A percentile compares a stretch with the other conserved stretches of the same genome.
Evolutionary conservation across 371 early-diverging fungal genomes (phyloP).

Genomic region (Blakeslea trispora): DNA sequence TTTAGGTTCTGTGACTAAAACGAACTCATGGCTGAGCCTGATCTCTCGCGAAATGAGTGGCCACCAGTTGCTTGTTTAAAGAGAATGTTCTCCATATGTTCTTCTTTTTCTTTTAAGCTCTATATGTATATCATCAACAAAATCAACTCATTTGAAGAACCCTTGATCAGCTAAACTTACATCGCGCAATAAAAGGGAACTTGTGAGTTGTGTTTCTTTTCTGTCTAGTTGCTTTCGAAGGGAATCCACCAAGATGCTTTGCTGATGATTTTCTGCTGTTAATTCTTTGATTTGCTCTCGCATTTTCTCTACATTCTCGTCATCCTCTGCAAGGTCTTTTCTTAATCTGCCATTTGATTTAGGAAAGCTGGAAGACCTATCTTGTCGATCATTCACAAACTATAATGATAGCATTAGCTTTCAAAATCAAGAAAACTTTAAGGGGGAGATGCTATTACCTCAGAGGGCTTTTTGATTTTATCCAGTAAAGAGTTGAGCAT

Average conservation of each 20-base stretch:
- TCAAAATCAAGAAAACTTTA: background rate
- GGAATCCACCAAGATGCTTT: background rate
- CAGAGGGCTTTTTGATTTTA: constrained; percentile 19
- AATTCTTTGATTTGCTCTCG: constrained; percentile 5
- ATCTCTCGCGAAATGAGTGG: constrained; percentile 14
- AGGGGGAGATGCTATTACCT: constrained; percentile 23
- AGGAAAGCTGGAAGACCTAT: constrained; percentile 7
- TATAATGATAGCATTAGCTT: constrained; percentile 3
- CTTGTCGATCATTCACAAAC: background rate
- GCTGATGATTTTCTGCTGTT: constrained; percentile 3
- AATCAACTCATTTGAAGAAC: background rate
- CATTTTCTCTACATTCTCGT: constrained; percentile 4
- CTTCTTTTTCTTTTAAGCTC: constrained; percentile 40
- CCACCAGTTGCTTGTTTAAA: constrained; percentile 44
- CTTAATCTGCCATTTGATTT: constrained; percentile 30
- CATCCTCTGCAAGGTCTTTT: constrained; percentile 22
- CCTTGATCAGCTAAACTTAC: constrained; percentile 20
- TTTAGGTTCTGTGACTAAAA: no score
- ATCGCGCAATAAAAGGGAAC: constrained; percentile 27
- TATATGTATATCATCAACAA: constrained; percentile 9
- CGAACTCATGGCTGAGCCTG: constrained; percentile 15
- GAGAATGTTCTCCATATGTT: constrained; percentile 44
- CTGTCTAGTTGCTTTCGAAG: constrained; percentile 31
- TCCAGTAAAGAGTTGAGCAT: constrained; percentile 23
- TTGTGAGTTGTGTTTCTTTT: constrained; percentile 26